Base-by-base conservation (phyloP, 371 early-diverging fungal genomes). In the Apophysomyces elegans region DNA sequence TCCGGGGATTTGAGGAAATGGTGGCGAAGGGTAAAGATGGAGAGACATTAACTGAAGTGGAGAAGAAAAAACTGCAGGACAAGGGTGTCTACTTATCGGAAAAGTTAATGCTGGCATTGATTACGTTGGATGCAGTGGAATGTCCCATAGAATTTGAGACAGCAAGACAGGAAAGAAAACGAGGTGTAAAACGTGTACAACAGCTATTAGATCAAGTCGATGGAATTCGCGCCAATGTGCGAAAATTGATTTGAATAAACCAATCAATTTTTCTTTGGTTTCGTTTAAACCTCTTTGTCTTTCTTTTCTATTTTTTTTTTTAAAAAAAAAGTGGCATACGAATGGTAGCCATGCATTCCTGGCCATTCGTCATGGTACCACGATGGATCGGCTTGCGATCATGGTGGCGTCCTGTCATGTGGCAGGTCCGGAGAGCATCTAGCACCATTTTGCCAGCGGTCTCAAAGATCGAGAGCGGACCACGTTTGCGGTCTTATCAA, bases 401-500 rank as follows among this genome's bases (percentile, higher is more conserved):
- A 50, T 50, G 21, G 18, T 21, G 16, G 21, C n/a, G 21, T 7
- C 21, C 54, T 21, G 5, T 11, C 21, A 16, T 50, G n/a, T 50
- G 54, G 54, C 21, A 8, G 21, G 18, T n/a, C 16, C 16, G 21
- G 9, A 9, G 16, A 18, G 54, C 54, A 50, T 18, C 54, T 11
- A 26, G 7, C n/a, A 50, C 16, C 16, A 26, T 26, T 9, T 16
- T 50, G 11, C 54, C 54, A 21, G 54, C 54, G 4, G 21, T 26
- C 16, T 26, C n/a, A 18, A 21, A n/a, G 5, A 21, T 9, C 21
- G 11, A 50, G 9, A n/a, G 8, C 21, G 54, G 21, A 21, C 54
- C 21, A 7, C 16, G 54, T 50, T 21, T 50, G 16, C 54, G 54
- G 16, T n/a, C 54, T 0, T 95, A 96, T 72, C 96, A 96, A 71